Conservation (phyloP, 371 early-diverging fungal genomes). For the Umbelopsis sp. region DNA sequence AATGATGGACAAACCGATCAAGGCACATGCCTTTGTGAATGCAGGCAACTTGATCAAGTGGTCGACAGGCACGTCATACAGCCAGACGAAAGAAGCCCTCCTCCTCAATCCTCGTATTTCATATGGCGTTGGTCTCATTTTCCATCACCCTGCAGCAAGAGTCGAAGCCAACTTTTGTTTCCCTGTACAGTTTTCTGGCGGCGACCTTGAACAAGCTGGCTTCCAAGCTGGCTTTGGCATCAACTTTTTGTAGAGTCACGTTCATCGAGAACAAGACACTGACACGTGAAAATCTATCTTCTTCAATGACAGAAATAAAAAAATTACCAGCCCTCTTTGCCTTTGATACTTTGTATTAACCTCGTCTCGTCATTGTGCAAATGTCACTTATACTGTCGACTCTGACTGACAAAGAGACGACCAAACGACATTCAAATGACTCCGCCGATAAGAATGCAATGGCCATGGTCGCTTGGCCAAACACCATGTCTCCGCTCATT, state of each 20-base stretch:
- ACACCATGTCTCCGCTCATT: neutral
- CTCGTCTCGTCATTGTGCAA: neutral
- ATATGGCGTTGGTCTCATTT: slow-evolving; percentile 80
- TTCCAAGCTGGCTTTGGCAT: slow-evolving; percentile 88
- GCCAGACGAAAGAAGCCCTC: slow-evolving; percentile 43
- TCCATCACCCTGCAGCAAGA: slow-evolving; percentile 56
- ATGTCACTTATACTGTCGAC: slow-evolving; percentile 11
- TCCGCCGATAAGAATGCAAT: neutral
- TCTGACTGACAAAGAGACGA: neutral
- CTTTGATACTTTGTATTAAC: neutral
- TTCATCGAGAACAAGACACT: neutral
- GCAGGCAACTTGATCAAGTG: slow-evolving; percentile 74
- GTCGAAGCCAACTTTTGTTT: slow-evolving; percentile 45
- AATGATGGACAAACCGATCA: slow-evolving; percentile 59
- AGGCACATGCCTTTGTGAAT: slow-evolving; percentile 87
- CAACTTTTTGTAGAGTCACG: slow-evolving; percentile 68
- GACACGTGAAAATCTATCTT: slow-evolving; percentile 9
- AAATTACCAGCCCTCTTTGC: no score
- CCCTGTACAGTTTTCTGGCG: slow-evolving; percentile 43
- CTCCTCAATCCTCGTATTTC: slow-evolving; percentile 64
- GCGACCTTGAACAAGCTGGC: slow-evolving; percentile 76
- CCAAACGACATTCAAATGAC: neutral
- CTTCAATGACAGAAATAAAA: neutral
- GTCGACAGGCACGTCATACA: slow-evolving; percentile 41
- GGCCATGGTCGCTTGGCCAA: neutral